Percentiles rank a stretch among this genome's conserved stretches.
These are phyloP conservation scores for Cutaneotrichosporon sp. DNA, from an alignment of 1,284 basidiomycete species.

Conservation along the genomic window DNA sequence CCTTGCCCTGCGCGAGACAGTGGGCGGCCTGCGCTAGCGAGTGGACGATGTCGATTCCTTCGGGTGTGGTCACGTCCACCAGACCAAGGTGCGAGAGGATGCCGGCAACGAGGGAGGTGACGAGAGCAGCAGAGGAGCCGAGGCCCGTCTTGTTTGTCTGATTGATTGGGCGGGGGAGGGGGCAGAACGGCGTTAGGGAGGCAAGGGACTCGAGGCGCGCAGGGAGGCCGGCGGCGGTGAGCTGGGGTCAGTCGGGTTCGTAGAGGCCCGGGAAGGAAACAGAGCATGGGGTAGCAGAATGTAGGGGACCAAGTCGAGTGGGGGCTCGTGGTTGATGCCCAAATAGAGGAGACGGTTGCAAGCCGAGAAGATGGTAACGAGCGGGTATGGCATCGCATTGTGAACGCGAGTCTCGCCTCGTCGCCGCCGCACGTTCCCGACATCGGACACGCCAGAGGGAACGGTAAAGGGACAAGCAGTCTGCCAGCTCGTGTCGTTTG, in stretches of 20 bases:
- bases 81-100: conserved; percentile 75
- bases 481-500: too few species aligned
- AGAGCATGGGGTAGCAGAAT: neutral
- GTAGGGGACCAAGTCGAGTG: too few species aligned
- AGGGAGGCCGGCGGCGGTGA: conserved; percentile 62
- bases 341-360: too few species aligned
- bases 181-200: conserved; percentile 69
- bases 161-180: conserved; percentile 66
- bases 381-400: too few species aligned
- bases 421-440: too few species aligned
- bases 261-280: neutral
- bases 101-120: conserved; percentile 86
- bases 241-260: conserved; percentile 54
- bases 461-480: too few species aligned
- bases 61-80: conserved; percentile 54
- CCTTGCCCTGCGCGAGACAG: conserved; percentile 95
- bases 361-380: too few species aligned
- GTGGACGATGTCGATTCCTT: conserved; percentile 65
- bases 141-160: conserved; percentile 97
- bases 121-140: conserved; percentile 93
- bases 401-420: too few species aligned
- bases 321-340: too few species aligned
- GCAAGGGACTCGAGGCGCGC: conserved; percentile 59
- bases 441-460: too few species aligned
- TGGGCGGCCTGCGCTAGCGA: conserved; percentile 95